Percentiles rank a stretch among this genome's conserved stretches.
Conservation (phyloP, 139 green algal genomes). For the Eudorina sp. region DNA sequence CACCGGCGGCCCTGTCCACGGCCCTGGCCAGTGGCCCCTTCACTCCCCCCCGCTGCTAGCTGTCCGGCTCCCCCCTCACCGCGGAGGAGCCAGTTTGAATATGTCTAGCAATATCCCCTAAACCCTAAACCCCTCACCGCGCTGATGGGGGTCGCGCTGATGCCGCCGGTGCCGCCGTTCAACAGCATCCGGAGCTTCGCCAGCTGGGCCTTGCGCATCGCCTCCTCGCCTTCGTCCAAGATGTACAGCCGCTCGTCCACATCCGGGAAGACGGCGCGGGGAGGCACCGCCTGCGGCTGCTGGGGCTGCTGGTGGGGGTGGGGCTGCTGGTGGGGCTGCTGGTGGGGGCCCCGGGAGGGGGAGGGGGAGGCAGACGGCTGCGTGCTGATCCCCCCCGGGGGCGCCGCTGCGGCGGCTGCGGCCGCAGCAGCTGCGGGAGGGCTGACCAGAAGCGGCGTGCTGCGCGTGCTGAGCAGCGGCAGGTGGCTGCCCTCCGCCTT, state of each 20-base stretch:
- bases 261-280: neutral
- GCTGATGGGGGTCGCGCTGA: neutral
- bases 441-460: too few relatives aligned
- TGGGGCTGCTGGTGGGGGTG: neutral
- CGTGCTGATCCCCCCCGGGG: neutral
- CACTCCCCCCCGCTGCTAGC: too few relatives aligned
- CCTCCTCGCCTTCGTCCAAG: neutral
- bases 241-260: neutral
- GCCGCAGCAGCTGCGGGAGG: neutral
- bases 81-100: too few relatives aligned
- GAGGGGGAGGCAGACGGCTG: neutral
- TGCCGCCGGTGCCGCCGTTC: conserved; percentile 10
- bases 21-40: too few relatives aligned
- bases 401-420: neutral
- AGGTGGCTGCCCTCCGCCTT: neutral
- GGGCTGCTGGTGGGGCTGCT: neutral
- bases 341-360: neutral
- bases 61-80: too few relatives aligned
- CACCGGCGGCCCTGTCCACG: too few relatives aligned
- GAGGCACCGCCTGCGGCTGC: neutral
- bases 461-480: neutral
- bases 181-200: conserved; percentile 22
- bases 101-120: too few relatives aligned
- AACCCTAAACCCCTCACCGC: too few relatives aligned
- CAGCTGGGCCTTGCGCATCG: neutral